Evolutionary conservation across 2,329 filamentous ascomycete genomes (phyloP), one percentile per base, ranked within the genome.

Genomic region (Periconia digitata): DNA sequence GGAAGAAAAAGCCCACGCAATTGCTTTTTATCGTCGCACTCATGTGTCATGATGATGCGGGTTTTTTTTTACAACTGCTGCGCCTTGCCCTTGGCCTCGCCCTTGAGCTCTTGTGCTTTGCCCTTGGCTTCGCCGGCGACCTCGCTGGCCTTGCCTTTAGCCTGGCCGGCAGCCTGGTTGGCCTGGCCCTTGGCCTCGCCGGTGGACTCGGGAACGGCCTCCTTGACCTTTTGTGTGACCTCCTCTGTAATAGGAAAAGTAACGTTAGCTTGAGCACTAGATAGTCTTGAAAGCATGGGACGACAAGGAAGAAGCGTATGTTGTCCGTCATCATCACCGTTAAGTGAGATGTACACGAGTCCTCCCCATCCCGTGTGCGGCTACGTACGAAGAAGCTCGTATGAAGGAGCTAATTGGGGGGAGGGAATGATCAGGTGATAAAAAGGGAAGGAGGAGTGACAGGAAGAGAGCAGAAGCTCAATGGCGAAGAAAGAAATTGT

Each of bases 201-300:
- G 2, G 53, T 58, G 29, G 55, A 56, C 46, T 65, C 51, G 48
- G 67, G 64, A 10, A 61, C 41, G 32, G 53, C 54, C 43, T 70
- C 59, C 59, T 76, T 73, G 47, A 73, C 55, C 35, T 73, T 71
- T 27, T 74, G 63, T 40, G 76, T 72, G 37, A 74, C 76, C 71
- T 80, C 56, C 60, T 83, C 82, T 85, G 63, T 55, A n/a, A n/a
- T n/a, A n/a, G n/a, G n/a, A n/a, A 3, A 13, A 15, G 15, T 8
- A 3, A 32, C 13, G 20, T 64, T 46, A 66, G 60, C 43, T 18
- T 32, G 17, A 29, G 23, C 41, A 16, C 41, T 5, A 32, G 4
- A 32, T 15, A 10, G 10, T 32, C n/a, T n/a, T n/a, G n/a, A n/a
- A n/a, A n/a, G n/a, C n/a, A n/a, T n/a, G n/a, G n/a, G n/a, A n/a